Base-by-base conservation (phyloP, 495 filamentous ascomycete genomes). In the Entonaema liquescens region DNA sequence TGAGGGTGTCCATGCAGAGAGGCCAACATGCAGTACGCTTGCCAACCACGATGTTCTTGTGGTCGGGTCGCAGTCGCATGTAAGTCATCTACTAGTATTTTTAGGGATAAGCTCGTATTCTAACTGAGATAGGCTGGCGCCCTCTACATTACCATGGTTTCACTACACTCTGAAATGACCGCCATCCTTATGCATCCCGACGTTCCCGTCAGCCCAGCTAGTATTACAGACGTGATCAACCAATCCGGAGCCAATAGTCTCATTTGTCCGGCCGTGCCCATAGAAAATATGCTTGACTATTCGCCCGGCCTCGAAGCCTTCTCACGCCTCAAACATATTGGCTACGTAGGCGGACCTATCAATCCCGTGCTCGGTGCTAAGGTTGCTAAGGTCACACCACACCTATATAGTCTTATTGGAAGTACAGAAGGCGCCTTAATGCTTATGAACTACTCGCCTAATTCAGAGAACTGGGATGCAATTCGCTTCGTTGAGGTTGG, bases 401-500 rank as follows among this genome's bases (percentile, higher is more conserved):
- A 76, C 36, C 47, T 76, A 3, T 76, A 74, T 40, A 68, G 68
- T 21, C 36, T 74, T 2, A 72, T 74, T 56, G 74, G 74, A 1
- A 74, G 68, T 17, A 76, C 74, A 6, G 74, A 76, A 59, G 74
- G 71, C n/a, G 74, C 65, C 4, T 58, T 73, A 9, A 36, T 60
- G 42, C 73, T 67, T 33, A 54, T 74, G 40, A 67, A 76, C 36
- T 74, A 71, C 35, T 72, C 74, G 1, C 33, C 65, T 0, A 62
- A 74, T 12, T 65, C 56, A 5, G 58, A 40, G 29, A 61, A 74
- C 60, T 76, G 74, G 74, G 61, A 74, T 25, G 72, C 65, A 5
- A 54, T 76, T 42, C 72, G 70, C 7, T 74, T 76, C 25, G 59
- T 76, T 2, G 72, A 76, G 3, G 63, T 76, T 33, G 74, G 74